Evolutionary conservation across 805 yeast genomes (phyloP), one percentile per base, ranked within the genome.

Genomic region (Lachancea quebecensis): DNA sequence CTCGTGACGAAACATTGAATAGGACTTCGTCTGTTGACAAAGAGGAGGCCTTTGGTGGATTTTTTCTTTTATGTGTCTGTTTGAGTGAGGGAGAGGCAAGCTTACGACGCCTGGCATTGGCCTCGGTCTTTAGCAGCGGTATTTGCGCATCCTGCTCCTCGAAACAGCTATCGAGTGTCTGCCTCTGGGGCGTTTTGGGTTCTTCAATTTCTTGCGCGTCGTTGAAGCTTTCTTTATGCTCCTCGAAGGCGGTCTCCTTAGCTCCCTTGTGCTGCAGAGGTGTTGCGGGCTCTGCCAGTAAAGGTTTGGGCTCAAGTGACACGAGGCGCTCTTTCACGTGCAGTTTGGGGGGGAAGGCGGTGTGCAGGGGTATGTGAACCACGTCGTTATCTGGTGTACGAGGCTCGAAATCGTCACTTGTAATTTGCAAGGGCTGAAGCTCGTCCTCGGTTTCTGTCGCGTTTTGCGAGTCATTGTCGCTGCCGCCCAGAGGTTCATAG

Each of bases 401-500:
- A 11, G 45, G 34, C 10, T 38, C 39, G 43, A 59, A 53, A 32
- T 49, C 54, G 10, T 51, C 59, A 44, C 55, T 52, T 4, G 42
- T 47, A 3, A 55, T 46, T 27, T 47, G 50, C 42, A 65, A 38
- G 8, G 56, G 54, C 11, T 59, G 58, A 43, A 59, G 49, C 47
- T 67, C 71, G 49, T 64, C 71, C 39, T 67, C 69, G 2, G 70
- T 64, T 46, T 67, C 69, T 1, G 69, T 65, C 12, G 52, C 41
- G 16, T 52, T 46, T 41, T 75, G 77, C 28, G 77, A 80, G 39
- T 73, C 75, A 21, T 54, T 50, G n/a, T 70, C 77, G 18, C 73
- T 74, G 15, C 63, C 66, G 34, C 68, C 71, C 15, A 58, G 62
- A 4, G 77, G 72, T 50, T 79, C 79, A 27, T 82, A 62, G 39